Conservation (phyloP, 768 basidiomycete species). For the Boletus rex-veris region DNA sequence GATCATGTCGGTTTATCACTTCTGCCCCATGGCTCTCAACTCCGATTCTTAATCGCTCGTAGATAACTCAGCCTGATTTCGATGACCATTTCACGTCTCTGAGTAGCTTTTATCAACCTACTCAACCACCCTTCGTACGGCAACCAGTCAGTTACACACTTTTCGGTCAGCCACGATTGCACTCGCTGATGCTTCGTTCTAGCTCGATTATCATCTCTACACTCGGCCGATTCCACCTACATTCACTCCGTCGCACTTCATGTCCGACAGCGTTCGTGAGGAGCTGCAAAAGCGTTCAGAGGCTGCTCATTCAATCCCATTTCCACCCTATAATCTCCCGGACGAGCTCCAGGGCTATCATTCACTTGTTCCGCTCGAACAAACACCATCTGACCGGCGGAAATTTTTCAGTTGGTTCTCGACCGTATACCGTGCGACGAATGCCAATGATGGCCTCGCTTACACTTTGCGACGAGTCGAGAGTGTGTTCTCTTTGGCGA, state of each 20-base stretch:
- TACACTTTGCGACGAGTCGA: conserved; percentile 85
- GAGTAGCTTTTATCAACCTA: conserved; percentile 38
- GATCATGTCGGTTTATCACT: conserved; percentile 20
- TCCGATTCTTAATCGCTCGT: neutral
- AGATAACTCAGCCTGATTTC: conserved; percentile 28
- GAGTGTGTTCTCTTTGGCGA: conserved; percentile 45
- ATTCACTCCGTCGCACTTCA: conserved; percentile 67
- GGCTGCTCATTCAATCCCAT: conserved; percentile 34
- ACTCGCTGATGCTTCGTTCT: neutral
- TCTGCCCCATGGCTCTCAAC: neutral
- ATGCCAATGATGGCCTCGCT: conserved; percentile 67
- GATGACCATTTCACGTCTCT: conserved; percentile 26
- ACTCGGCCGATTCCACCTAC: conserved; percentile 60
- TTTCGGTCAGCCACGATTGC: neutral
- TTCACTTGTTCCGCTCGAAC: conserved; percentile 77
- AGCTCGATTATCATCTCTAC: conserved; percentile 95
- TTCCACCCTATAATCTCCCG: conserved; percentile 59
- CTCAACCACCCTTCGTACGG: conserved; percentile 49
- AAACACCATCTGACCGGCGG: conserved; percentile 52
- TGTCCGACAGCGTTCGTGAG: conserved; percentile 73
- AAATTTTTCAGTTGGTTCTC: conserved; percentile 81
- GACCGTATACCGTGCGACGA: conserved; percentile 79
- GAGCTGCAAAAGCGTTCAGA: conserved; percentile 53
- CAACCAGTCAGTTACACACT: conserved; percentile 56
- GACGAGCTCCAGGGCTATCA: conserved; percentile 91